phyloP scores from a whole-genome alignment of 2,329 filamentous ascomycete genomes.

The Diaporthe capsici region DNA sequence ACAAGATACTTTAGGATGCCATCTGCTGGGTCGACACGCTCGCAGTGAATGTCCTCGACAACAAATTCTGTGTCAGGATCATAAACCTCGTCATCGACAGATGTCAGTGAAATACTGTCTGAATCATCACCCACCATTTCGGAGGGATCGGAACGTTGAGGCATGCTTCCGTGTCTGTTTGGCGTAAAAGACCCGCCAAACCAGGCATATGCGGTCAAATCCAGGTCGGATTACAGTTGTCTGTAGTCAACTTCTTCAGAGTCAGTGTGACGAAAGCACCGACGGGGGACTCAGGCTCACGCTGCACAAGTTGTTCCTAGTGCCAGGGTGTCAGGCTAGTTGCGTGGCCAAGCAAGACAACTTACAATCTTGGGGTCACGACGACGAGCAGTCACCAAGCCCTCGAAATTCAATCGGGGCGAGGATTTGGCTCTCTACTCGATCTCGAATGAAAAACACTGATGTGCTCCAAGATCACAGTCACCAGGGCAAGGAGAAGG shows the following conservation, averaged over 20 bases:
- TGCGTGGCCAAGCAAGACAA: not conserved
- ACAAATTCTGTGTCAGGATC: constrained; percentile 64
- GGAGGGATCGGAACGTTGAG: not conserved
- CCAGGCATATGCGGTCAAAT: not conserved
- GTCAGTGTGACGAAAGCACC: constrained; percentile 11
- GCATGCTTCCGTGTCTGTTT: constrained; percentile 16
- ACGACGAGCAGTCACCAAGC: not conserved
- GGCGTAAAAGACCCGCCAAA: not conserved
- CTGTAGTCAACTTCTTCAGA: not conserved
- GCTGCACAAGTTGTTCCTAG: not conserved
- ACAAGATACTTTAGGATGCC: constrained; percentile 68
- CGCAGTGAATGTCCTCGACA: constrained; percentile 67
- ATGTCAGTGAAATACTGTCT: constrained; percentile 69
- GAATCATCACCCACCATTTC: constrained; percentile 54
- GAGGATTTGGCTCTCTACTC: not conserved
- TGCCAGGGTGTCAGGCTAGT: not conserved
- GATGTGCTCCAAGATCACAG: not conserved
- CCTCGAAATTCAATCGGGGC: no score
- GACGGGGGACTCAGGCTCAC: not conserved
- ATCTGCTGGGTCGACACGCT: constrained; percentile 52
- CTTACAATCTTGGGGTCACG: not conserved
- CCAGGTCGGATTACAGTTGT: not conserved
- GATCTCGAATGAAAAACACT: not conserved
- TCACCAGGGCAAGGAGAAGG: not conserved
- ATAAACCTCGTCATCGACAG: constrained; percentile 55